Evolutionary conservation across 495 filamentous ascomycete species (phyloP), one percentile per base, ranked within the genome.

Genomic region (Chlorociboria aeruginascens): DNA sequence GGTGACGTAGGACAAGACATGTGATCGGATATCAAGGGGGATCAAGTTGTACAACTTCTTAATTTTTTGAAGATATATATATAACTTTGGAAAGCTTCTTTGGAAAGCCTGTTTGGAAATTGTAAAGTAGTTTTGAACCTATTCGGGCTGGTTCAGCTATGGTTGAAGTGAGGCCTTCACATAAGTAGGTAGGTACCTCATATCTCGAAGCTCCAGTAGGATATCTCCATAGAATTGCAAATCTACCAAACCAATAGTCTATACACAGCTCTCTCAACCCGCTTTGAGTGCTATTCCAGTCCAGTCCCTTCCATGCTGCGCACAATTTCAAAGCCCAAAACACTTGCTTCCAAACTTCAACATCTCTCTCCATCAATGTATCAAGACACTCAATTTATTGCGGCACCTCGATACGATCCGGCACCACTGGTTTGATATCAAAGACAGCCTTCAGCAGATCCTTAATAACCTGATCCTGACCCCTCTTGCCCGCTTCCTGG

Each of bases 361-460:
- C 40, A 40, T 29, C 25, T 30, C 37, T 11, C 11, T n/a, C 38
- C n/a, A n/a, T n/a, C n/a, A n/a, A n/a, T n/a, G n/a, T n/a, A n/a
- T n/a, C n/a, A n/a, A n/a, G n/a, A n/a, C n/a, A n/a, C n/a, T n/a
- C 33, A 50, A 31, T 17, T 37, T 55, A 60, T 50, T 53, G 37
- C 12, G 57, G 54, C 13, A 48, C 38, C 43, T 60, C 54, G 30
- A 60, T 57, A 42, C 57, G 51, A 9, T 60, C 57, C 16, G 81
- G 81, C 25, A 78, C 71, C 56, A 81, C 70, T 12, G 86, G 85
- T 66, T 84, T 83, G 48, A 88, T 79, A 48, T 88, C 76, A 50
- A 82, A 80, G 7, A 94, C 83, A 14, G 83, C 87, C 47, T 77
- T 72, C 35, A 96, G 69, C 50, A 98, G 68, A 50, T 88, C 80